Evolutionary conservation across 192 early-diverging fungal genomes (phyloP).

Genomic region (Lobosporangium transversale): DNA sequence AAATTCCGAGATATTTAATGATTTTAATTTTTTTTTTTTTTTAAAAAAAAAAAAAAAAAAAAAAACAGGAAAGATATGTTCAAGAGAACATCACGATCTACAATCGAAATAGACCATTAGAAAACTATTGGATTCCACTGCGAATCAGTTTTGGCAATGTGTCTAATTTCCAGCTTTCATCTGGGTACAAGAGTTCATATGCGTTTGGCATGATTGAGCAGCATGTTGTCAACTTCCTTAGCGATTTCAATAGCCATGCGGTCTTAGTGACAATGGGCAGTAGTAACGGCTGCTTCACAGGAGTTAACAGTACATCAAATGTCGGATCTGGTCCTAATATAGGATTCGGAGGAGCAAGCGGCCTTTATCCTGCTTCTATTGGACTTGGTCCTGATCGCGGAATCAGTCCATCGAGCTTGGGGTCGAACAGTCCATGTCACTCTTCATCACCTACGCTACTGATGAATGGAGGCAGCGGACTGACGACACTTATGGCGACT

Average conservation of each 20-base stretch:
- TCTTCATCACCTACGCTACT: slow-evolving; percentile 8
- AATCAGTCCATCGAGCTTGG: background rate
- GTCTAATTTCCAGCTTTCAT: slow-evolving; percentile 74
- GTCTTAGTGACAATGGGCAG: slow-evolving; percentile 46
- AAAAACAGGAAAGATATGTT: slow-evolving; percentile 83
- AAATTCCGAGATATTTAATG: too few species aligned
- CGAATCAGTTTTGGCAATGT: slow-evolving; percentile 76
- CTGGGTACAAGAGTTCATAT: slow-evolving; percentile 68
- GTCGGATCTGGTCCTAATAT: background rate
- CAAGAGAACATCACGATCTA: slow-evolving; percentile 79
- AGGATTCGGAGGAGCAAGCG: background rate
- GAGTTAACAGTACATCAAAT: background rate
- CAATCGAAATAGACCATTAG: slow-evolving; percentile 71
- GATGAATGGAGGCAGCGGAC: slow-evolving; percentile 13
- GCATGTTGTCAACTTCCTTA: slow-evolving; percentile 68
- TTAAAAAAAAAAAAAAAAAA: too few species aligned
- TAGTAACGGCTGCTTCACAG: slow-evolving; percentile 22
- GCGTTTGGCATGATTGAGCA: slow-evolving; percentile 71
- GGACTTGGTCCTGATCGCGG: slow-evolving; percentile 29
- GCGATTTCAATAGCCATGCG: slow-evolving; percentile 63
- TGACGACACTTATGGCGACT: slow-evolving; percentile 6
- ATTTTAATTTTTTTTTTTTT: too few species aligned
- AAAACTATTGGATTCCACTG: slow-evolving; percentile 73
- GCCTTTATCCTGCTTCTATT: slow-evolving; percentile 7
- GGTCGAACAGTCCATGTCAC: background rate